Conservation (phyloP, 495 filamentous ascomycete genomes). For the Penicillium soppii region DNA sequence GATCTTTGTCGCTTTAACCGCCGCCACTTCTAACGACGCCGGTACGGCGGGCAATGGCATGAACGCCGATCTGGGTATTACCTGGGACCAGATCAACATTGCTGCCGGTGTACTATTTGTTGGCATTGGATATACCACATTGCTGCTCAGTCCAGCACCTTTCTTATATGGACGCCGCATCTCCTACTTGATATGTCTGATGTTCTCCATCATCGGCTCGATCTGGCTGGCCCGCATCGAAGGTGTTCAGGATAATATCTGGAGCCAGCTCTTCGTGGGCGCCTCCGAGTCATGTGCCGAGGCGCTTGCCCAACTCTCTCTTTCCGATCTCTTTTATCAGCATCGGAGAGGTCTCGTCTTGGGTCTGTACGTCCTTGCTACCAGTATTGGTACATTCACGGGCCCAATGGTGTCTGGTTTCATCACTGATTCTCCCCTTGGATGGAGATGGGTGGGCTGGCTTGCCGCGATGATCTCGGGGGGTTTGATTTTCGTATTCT, state of each 20-base stretch:
- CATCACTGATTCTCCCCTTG: constrained; percentile 20
- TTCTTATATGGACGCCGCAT: constrained; percentile 26
- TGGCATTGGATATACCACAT: constrained; percentile 24
- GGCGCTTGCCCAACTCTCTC: constrained; percentile 26
- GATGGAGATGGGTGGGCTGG: constrained; percentile 37
- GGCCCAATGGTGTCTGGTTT: constrained; percentile 32
- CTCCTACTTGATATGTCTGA: constrained; percentile 24
- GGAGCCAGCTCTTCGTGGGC: constrained; percentile 29
- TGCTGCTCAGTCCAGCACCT: constrained; percentile 20
- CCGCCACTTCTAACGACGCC: constrained; percentile 28
- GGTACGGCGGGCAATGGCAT: constrained; percentile 26
- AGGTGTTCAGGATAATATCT: constrained; percentile 21
- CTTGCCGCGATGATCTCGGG: constrained; percentile 28
- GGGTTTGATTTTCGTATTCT: constrained; percentile 19
- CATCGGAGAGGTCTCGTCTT: constrained; percentile 24
- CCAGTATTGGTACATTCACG: constrained; percentile 30
- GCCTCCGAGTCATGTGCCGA: constrained; percentile 30
- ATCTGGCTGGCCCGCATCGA: constrained; percentile 22
- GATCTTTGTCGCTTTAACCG: constrained; percentile 25
- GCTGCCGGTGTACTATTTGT: constrained; percentile 28
- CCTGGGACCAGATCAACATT: constrained; percentile 22
- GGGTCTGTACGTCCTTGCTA: constrained; percentile 28
- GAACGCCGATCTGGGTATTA: constrained; percentile 20
- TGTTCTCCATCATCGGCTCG: constrained; percentile 20
- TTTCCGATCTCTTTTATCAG: constrained; percentile 29